Base-by-base conservation (phyloP, 768 basidiomycete genomes). In the Leccinum truebloodii region DNA sequence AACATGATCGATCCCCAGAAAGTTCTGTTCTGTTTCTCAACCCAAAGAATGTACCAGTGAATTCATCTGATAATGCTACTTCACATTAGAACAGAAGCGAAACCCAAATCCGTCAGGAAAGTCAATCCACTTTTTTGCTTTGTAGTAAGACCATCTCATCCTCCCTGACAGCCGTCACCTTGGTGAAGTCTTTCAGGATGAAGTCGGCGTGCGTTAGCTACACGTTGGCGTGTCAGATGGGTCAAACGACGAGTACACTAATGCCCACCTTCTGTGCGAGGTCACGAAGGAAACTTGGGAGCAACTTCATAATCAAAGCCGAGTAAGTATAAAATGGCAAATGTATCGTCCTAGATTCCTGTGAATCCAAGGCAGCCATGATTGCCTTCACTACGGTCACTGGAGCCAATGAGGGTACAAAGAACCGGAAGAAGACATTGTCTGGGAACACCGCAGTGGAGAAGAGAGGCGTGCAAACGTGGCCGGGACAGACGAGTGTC, bases 401-500 rank as follows among this genome's bases (percentile, higher is more conserved):
- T 0, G 94, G 89, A 52, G 82, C 80, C 20, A 95, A 68, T 30
- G 86, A 83, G 1, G 94, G 94, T 52, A 86, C 81, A 69, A 94
- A 80, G 78, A 98, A 98, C 58, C 79, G 80, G 75, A 82, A 85
- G 44, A 87, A 66, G 28, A 72, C 62, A 58, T 76, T 79, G 35
- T 73, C 67, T 4, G 90, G 86, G 46, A 87, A 74, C 10, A 69
- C 74, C 22, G 83, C 68, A 0, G 79, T 81, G 16, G 86, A 81
- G 77, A 98, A 98, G 69, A 98, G 81, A 2, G 83, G 80, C 0
- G 95, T 96, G 49, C 80, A 73, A 67, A 94, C 79, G 71, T 92
- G 89, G 2, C 92, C 92, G 1, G 96, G 88, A 56, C 87, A 80
- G 60, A 98, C 75, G 22, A 98, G 80, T 3, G 94, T 95, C 10